phyloP scores from a whole-genome alignment of 2,329 filamentous ascomycete genomes.

The Ophioceras dolichostomum region DNA sequence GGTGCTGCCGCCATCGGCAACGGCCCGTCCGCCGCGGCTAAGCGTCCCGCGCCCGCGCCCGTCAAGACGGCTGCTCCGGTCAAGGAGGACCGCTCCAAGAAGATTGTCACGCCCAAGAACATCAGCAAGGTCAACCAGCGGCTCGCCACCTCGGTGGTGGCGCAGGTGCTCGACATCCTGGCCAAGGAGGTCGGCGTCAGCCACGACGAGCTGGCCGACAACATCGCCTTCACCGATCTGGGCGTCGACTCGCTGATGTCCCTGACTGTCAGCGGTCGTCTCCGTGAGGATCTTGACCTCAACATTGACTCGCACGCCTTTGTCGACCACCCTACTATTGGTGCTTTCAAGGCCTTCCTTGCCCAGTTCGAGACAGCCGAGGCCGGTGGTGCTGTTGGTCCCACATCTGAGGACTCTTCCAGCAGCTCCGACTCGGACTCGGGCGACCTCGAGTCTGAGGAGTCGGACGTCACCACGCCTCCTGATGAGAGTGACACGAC shows the following conservation, averaged over 20 bases:
- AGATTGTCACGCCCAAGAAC: conserved; percentile 31
- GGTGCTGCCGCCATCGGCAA: conserved; percentile 26
- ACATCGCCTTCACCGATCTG: conserved; percentile 42
- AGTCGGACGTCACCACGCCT: conserved; percentile 40
- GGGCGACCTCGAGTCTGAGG: conserved; percentile 32
- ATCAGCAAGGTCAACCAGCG: conserved; percentile 37
- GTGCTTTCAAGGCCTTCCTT: conserved; percentile 35
- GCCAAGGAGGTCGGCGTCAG: conserved; percentile 43
- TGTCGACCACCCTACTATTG: conserved; percentile 40
- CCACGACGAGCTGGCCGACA: conserved; percentile 41
- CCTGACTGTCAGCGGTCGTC: conserved; percentile 41
- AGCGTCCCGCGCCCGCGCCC: conserved; percentile 18
- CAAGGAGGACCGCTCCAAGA: conserved; percentile 23
- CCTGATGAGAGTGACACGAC: conserved; percentile 39
- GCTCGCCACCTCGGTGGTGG: conserved; percentile 28
- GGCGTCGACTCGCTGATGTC: conserved; percentile 52
- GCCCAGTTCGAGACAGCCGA: conserved; percentile 21
- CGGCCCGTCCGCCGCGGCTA: conserved; percentile 14
- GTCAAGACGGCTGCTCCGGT: conserved; percentile 13
- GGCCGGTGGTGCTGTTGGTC: conserved; percentile 12
- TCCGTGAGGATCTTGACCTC: conserved; percentile 45
- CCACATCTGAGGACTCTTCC: conserved; percentile 14
- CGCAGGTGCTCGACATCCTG: conserved; percentile 37
- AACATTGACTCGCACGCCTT: conserved; percentile 40
- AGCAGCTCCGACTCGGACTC: conserved; percentile 29